Conservation (phyloP, 192 early-diverging fungal species). For the Paraglomus occultum region DNA sequence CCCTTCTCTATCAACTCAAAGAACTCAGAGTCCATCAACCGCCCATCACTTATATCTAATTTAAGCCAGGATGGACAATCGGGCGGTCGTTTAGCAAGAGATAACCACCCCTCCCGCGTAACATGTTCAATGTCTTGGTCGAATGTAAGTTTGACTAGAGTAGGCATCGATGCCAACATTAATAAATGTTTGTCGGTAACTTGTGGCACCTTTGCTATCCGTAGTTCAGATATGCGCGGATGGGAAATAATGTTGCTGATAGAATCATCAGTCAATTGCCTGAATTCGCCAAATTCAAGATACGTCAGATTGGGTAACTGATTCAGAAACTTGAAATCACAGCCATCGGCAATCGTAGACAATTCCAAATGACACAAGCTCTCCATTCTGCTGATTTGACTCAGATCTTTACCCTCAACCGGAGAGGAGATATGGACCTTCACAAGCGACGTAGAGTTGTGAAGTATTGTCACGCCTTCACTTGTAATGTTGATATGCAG, state of each 20-base stretch:
- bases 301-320: conserved; percentile 11
- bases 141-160: conserved; percentile 7
- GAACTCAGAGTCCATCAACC: conserved; percentile 18
- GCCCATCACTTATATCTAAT: conserved; percentile 19
- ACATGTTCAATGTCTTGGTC: conserved; percentile 10
- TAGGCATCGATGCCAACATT: conserved; percentile 4
- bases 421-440: conserved; percentile 3
- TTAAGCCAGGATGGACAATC: conserved; percentile 6
- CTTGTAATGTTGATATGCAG: conserved; percentile 3
- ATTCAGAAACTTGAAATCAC: conserved; percentile 21
- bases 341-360: conserved; percentile 14
- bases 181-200: conserved; percentile 15
- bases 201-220: background rate
- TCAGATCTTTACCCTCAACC: conserved; percentile 2
- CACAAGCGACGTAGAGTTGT: conserved; percentile 3
- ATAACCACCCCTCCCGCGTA: conserved; percentile 21
- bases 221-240: background rate
- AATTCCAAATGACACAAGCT: conserved; percentile 7
- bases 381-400: conserved; percentile 7
- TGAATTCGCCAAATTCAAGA: conserved; percentile 14
- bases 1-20: conserved; percentile 13
- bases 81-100: conserved; percentile 4
- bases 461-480: background rate
- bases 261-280: background rate
- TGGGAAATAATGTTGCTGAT: conserved; percentile 2